Conservation (phyloP, 305 asterid species). For the Andrographis paniculata region DNA sequence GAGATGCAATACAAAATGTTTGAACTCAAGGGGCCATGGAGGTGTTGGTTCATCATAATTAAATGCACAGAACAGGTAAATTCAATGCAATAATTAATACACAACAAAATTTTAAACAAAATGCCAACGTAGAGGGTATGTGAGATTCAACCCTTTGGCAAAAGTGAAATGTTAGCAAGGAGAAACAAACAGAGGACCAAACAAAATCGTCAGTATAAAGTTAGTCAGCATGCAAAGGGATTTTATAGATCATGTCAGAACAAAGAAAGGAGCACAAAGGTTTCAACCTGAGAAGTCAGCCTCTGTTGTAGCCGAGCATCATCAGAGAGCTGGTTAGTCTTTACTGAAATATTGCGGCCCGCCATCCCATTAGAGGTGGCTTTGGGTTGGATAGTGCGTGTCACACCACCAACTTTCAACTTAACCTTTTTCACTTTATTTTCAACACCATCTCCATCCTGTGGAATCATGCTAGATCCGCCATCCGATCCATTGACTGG, state of each 20-base stretch:
- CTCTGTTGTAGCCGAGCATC: constrained; percentile 40
- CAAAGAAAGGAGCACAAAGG: constrained; percentile 11
- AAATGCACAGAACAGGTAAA: not conserved
- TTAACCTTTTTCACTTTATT: constrained; percentile 66
- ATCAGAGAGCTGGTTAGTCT: constrained; percentile 42
- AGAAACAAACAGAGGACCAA: too few species aligned
- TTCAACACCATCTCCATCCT: constrained; percentile 49
- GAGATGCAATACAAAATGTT: not conserved
- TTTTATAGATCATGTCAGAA: constrained; percentile 7
- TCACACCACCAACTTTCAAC: constrained; percentile 90
- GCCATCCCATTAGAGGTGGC: constrained; percentile 47
- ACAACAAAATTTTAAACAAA: constrained; percentile 1
- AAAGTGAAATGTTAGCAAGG: constrained; percentile 1
- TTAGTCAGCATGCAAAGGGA: not conserved
- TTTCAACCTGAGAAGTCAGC: constrained; percentile 44
- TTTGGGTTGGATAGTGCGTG: constrained; percentile 74
- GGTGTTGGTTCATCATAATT: not conserved
- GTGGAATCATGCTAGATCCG: constrained; percentile 24
- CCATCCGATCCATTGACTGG: constrained; percentile 19
- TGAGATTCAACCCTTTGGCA: not conserved
- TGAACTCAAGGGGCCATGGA: not conserved
- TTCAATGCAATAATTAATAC: not conserved
- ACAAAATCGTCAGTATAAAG: too few species aligned
- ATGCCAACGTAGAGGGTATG: constrained; percentile 10
- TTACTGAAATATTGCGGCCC: constrained; percentile 35